Evolutionary conservation across 495 filamentous ascomycete species (phyloP), one percentile per base, ranked within the genome.

Genomic region (Trichocladium antarcticum): DNA sequence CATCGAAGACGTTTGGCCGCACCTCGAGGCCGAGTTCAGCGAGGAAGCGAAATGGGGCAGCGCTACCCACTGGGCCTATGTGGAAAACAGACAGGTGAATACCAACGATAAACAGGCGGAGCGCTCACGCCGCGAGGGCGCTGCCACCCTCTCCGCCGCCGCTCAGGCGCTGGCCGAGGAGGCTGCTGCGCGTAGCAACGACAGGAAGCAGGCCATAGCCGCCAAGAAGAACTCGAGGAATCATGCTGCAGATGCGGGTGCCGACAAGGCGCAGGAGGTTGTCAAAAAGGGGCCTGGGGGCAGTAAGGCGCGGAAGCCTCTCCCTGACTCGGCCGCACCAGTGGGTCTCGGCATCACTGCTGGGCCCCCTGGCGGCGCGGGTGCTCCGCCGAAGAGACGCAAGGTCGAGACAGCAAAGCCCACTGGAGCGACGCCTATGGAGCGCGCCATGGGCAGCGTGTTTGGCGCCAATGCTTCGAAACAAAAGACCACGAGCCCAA

Each of bases 41-140:
- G 89, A 94, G 31, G 85, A 96, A 62, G 87, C 93, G 45, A 83
- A 93, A 59, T 79, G 86, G 61, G 92, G 92, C 24, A 97, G 87
- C 63, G 75, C 81, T 42, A 86, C 79, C 43, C 92, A 99, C 62
- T 99, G 92, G 92, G 92, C 92, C 44, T 97, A 96, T 67, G 80
- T 79, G 8, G 89, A 95, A 54, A 90, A 93, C 45, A 77, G 81
- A 56, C 69, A 78, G 17, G 83, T 83, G 57, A 74, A 79, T 51
- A 67, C 75, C 11, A 77, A 71, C 27, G 65, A 71, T 5, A 65
- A 70, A 39, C 71, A 76, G 27, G 78, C 77, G 5, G 85, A 89
- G 57, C 74, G 83, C 17, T 80, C 81, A 17, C 78, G 86, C 40
- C 77, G 90, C 41, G 89, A 94, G 51, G 84, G 79, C 20, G 83